Evolutionary conservation across 306 rosid genomes (phyloP), one percentile per base, ranked within the genome.

Genomic region (Vigna reflexopilosa): DNA sequence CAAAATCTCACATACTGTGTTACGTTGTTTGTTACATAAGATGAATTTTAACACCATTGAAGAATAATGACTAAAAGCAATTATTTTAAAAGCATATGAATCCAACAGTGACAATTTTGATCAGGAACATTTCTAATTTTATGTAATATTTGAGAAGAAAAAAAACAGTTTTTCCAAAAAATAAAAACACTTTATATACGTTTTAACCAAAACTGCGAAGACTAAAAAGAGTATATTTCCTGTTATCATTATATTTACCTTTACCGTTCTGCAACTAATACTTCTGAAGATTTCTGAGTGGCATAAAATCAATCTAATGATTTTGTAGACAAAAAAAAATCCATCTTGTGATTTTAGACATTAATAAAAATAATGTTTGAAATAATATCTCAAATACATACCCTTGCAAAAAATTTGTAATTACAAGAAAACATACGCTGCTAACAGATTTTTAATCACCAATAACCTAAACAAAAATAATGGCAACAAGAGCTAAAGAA

Each of bases 401-500:
- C 20, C 62, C 58, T 28, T 73, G 67, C 69, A 54, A 73, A 51
- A 79, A 24, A 56, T 7, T 12, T 72, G 68, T 73, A 80, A 72
- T 80, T 80, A 72, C 83, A 64, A 73, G 49, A 80, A 55, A 50
- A 51, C 67, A 72, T 24, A 63, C 28, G 73, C 57, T 3, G 12
- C 67, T 50, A 26, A 36, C 24, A 13, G 30, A 42, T 45, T 3
- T 62, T 70, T 30, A 7, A 22, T 58, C 24, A 12, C 61, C 72
- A 38, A 75, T 26, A 10, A 26, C 62, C 57, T 81, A 1, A 42
- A 63, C 58, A 57, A 72, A 80, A 72, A 64, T 42, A 80, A 44
- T 64, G 79, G n/a, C 78, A 71, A 63, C 12, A 51, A 26, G 40
- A 52, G 28, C 3, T 2, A 59, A 70, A 40, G 26, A 75, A 54